A percentile compares a stretch with the other conserved stretches of the same genome.
phyloP scores from a whole-genome alignment of 805 yeast species.

The Metschnikowia rubicola region DNA sequence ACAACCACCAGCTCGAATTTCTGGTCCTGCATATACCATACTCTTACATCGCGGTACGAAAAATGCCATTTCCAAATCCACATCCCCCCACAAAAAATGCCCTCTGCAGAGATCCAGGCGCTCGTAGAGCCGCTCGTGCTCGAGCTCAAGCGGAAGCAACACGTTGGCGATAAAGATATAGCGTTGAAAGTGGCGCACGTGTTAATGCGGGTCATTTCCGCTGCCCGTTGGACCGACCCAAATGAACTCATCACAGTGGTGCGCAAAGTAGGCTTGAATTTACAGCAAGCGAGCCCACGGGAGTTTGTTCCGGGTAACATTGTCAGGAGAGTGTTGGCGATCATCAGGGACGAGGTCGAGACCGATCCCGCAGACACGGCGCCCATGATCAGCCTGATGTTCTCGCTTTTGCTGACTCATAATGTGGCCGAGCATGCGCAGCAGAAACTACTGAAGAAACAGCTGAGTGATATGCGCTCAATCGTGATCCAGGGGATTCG shows the following conservation, averaged over 20 bases:
- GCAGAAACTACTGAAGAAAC: slow-evolving; percentile 36
- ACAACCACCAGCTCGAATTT: too few species aligned
- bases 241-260: slow-evolving; percentile 69
- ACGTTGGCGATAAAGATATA: slow-evolving; percentile 73
- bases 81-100: neutral
- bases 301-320: slow-evolving; percentile 89
- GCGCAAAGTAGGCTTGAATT: slow-evolving; percentile 64
- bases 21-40: neutral
- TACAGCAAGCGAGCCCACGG: slow-evolving; percentile 81
- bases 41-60: neutral
- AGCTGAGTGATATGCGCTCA: slow-evolving; percentile 68
- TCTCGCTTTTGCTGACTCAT: slow-evolving; percentile 67
- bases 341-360: slow-evolving; percentile 82
- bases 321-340: slow-evolving; percentile 80
- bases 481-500: slow-evolving; percentile 88
- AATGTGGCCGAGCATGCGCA: slow-evolving; percentile 19
- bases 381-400: slow-evolving; percentile 75
- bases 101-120: slow-evolving; percentile 26
- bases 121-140: slow-evolving; percentile 38
- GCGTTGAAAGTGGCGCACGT: slow-evolving; percentile 87
- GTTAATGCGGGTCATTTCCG: slow-evolving; percentile 82
- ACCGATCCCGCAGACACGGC: slow-evolving; percentile 49
- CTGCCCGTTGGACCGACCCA: slow-evolving; percentile 80
- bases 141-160: slow-evolving; percentile 78
- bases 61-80: too few species aligned